phyloP scores from a whole-genome alignment of 768 basidiomycete genomes.

The Psilocybe cubensis region DNA sequence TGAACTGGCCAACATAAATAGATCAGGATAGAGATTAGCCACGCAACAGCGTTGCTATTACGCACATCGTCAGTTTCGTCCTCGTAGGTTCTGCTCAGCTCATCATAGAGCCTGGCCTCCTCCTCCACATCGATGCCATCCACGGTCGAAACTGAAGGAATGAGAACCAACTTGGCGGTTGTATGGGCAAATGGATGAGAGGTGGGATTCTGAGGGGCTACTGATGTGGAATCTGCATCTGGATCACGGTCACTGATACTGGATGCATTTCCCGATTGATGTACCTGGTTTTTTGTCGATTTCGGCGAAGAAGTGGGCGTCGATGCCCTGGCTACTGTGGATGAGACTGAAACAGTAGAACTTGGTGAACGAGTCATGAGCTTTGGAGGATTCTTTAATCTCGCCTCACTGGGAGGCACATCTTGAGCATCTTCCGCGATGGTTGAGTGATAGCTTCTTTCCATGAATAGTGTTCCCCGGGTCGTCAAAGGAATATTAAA shows the following conservation, averaged over 20 bases:
- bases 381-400: background rate
- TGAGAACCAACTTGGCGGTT: slow-evolving; percentile 52
- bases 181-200: slow-evolving; percentile 50
- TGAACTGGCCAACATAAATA: slow-evolving; percentile 10
- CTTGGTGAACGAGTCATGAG: background rate
- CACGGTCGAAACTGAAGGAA: slow-evolving; percentile 35
- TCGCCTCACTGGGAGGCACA: background rate
- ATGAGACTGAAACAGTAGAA: background rate
- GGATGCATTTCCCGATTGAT: background rate
- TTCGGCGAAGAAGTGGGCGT: too few species aligned
- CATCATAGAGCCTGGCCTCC: slow-evolving; percentile 68
- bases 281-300: background rate
- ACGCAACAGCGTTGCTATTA: slow-evolving; percentile 1
- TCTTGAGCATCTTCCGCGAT: background rate
- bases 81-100: slow-evolving; percentile 38
- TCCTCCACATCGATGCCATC: slow-evolving; percentile 68
- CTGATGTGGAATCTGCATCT: background rate
- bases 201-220: background rate
- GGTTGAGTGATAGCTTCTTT: background rate
- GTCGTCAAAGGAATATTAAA: background rate
- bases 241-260: background rate
- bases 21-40: background rate
- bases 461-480: background rate
- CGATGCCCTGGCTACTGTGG: background rate
- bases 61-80: slow-evolving; percentile 24